phyloP scores from a whole-genome alignment of 331 rosid species.

The Erythrophleum ivorense region DNA sequence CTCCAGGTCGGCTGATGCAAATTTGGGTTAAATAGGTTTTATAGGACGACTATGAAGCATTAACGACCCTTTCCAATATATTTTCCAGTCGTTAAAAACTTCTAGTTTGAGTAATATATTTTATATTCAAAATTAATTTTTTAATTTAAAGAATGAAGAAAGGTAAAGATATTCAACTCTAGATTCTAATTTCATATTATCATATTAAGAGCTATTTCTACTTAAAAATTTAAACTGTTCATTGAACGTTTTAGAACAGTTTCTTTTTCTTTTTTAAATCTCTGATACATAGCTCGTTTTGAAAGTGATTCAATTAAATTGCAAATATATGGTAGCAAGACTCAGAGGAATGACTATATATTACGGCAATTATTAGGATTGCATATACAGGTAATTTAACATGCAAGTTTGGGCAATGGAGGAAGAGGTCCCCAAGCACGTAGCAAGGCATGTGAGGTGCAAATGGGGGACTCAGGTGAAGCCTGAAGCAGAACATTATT shows the following conservation, averaged over 20 bases:
- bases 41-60: neutral
- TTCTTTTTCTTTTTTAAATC: no score
- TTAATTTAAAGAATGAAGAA: no score
- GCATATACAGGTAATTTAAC: neutral
- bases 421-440: neutral
- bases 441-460: neutral
- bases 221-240: no score
- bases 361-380: no score
- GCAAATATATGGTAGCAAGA: neutral
- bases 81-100: slow-evolving; percentile 15
- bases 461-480: neutral
- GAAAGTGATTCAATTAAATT: neutral
- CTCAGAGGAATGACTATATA: neutral
- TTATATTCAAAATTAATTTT: neutral
- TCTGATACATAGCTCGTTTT: no score
- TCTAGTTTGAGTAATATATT: neutral
- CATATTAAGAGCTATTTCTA: neutral
- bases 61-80: neutral
- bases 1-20: neutral
- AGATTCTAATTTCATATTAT: neutral
- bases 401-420: neutral
- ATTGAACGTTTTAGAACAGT: no score
- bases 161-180: neutral
- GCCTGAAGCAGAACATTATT: neutral
- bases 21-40: neutral